Conservation (phyloP, 2,329 filamentous ascomycete genomes). For the Fusarium marasasianum region DNA sequence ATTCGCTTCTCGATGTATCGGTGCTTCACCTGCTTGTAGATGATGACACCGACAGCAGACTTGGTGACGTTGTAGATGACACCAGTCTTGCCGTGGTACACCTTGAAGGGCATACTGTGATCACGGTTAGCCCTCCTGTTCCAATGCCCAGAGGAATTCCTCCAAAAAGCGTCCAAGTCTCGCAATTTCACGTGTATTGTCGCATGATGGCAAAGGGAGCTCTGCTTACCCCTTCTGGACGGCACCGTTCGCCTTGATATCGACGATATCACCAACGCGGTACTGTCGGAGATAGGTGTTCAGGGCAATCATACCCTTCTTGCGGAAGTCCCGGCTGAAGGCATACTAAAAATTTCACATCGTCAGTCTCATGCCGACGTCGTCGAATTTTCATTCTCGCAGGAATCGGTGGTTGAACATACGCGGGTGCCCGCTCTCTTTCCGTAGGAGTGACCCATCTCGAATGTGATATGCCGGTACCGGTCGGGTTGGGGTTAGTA, state of each 20-base stretch:
- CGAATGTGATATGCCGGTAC: constrained; percentile 61
- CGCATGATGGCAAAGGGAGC: constrained; percentile 27
- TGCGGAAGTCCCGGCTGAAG: constrained; percentile 93
- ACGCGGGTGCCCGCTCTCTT: constrained; percentile 86
- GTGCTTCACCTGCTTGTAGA: constrained; percentile 99
- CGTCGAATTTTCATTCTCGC: constrained; percentile 18
- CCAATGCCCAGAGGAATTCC: constrained; percentile 4
- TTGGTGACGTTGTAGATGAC: constrained; percentile 99
- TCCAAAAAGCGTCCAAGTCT: constrained; percentile 21
- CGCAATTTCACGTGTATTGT: constrained; percentile 19
- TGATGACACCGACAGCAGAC: constrained; percentile 96
- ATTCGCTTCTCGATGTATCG: constrained; percentile 99
- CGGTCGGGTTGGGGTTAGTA: constrained; percentile 51
- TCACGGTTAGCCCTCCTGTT: constrained; percentile 47
- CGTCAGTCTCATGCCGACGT: constrained; percentile 46
- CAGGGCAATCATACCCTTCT: constrained; percentile 93
- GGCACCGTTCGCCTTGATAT: constrained; percentile 98
- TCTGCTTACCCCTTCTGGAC: constrained; percentile 90
- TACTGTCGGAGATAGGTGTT: constrained; percentile 95
- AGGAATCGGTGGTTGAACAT: constrained; percentile 54
- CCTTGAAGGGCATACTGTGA: constrained; percentile 94
- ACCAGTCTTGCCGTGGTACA: constrained; percentile 99
- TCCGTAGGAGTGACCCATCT: constrained; percentile 89
- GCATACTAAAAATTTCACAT: constrained; percentile 69
- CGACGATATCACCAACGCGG: constrained; percentile 98